phyloP scores from a whole-genome alignment of 345 rosid species.

The Firmiana major region DNA sequence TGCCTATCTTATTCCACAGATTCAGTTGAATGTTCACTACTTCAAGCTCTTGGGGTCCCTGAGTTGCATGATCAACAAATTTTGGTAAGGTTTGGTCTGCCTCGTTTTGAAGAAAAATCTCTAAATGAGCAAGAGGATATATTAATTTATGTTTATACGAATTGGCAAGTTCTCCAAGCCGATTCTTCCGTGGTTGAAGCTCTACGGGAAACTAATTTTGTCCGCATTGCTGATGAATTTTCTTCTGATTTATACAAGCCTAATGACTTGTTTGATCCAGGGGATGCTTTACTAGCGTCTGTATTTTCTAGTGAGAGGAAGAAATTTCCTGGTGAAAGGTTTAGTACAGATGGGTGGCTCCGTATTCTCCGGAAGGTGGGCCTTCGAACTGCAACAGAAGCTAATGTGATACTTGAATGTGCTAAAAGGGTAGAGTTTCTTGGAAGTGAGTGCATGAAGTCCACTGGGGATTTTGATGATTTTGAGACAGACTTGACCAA shows the following conservation, averaged over 20 bases:
- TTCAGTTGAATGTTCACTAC: conserved; percentile 58
- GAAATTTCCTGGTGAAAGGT: conserved; percentile 95
- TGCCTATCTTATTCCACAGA: conserved; percentile 66
- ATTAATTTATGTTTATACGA: conserved; percentile 56
- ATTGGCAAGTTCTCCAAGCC: conserved; percentile 71
- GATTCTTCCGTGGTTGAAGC: conserved; percentile 72
- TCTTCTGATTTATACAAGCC: conserved; percentile 57
- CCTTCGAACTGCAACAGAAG: conserved; percentile 65
- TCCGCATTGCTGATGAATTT: conserved; percentile 73
- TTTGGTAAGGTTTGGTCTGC: conserved; percentile 78
- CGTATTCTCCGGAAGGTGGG: conserved; percentile 75
- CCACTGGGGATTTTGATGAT: conserved; percentile 44
- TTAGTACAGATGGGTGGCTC: conserved; percentile 78
- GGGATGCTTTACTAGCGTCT: conserved; percentile 71
- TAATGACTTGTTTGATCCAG: conserved; percentile 83
- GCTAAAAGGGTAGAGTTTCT: conserved; percentile 74
- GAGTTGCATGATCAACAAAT: conserved; percentile 79
- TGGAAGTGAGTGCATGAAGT: conserved; percentile 55
- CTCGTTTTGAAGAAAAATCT: conserved; percentile 66
- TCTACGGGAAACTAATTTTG: conserved; percentile 76
- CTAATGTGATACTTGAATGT: conserved; percentile 85
- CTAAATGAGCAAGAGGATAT: conserved; percentile 74
- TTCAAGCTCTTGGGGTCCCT: conserved; percentile 77
- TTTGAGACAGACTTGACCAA: conserved; percentile 45
- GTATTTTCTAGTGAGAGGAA: conserved; percentile 81